Percentiles rank a stretch among this genome's conserved stretches.
These are phyloP conservation scores for Aspergillus novofumigatus DNA, from an alignment of 2,329 filamentous ascomycete species.

Conservation along the genomic window DNA sequence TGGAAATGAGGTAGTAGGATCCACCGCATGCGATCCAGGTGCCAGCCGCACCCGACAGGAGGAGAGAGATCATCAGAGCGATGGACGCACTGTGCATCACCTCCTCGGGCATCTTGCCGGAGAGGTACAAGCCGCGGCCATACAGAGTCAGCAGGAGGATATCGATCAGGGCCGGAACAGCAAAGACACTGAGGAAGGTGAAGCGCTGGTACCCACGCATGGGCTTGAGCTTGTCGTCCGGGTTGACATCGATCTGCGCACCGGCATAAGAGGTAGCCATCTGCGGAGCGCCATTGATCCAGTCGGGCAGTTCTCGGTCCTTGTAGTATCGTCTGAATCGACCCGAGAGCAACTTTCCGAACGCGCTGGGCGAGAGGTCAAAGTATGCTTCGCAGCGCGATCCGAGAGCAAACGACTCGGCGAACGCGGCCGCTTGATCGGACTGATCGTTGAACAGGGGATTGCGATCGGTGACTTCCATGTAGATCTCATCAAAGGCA, in stretches of 20 bases:
- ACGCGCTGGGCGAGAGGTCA: slow-evolving; percentile 49
- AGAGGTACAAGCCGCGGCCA: slow-evolving; percentile 59
- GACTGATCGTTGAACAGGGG: slow-evolving; percentile 58
- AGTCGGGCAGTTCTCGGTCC: slow-evolving; percentile 47
- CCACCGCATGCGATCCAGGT: slow-evolving; percentile 62
- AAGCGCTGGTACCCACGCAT: slow-evolving; percentile 49
- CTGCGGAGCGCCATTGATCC: slow-evolving; percentile 48
- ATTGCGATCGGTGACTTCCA: slow-evolving; percentile 60
- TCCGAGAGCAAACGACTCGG: slow-evolving; percentile 60
- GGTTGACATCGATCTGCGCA: slow-evolving; percentile 51
- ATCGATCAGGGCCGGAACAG: slow-evolving; percentile 59
- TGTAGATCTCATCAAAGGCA: slow-evolving; percentile 59
- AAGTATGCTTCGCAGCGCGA: slow-evolving; percentile 62
- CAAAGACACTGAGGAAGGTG: slow-evolving; percentile 59
- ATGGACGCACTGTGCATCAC: slow-evolving; percentile 53
- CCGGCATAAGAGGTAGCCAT: slow-evolving; percentile 50
- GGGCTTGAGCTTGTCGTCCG: slow-evolving; percentile 39
- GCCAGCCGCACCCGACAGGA: slow-evolving; percentile 58
- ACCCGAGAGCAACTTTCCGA: slow-evolving; percentile 43
- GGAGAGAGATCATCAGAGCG: slow-evolving; percentile 55
- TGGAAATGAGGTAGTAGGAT: slow-evolving; percentile 57
- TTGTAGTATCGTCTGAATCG: slow-evolving; percentile 44
- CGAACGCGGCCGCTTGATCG: slow-evolving; percentile 61
- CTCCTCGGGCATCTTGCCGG: slow-evolving; percentile 49
- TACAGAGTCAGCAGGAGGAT: slow-evolving; percentile 56